Conservation (phyloP, 2,329 filamentous ascomycete species). For the Phaeosphaeria sp. region DNA sequence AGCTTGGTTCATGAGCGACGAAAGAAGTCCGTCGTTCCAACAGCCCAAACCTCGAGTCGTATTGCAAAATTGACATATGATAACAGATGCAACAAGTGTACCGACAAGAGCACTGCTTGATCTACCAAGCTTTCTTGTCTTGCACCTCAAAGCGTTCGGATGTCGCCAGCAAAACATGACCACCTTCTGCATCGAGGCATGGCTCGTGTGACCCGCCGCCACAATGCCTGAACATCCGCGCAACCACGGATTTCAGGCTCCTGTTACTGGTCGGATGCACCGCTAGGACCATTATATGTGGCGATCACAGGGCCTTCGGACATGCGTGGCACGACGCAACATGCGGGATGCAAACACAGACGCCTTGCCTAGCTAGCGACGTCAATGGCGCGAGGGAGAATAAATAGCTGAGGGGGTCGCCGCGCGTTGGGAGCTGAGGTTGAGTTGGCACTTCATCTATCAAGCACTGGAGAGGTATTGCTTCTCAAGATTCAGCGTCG, state of each 20-base stretch:
- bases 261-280: neutral
- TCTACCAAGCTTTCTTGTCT: too few relatives aligned
- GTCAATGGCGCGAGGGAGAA: neutral
- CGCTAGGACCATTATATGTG: neutral
- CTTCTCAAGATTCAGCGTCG: too few relatives aligned
- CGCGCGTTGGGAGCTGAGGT: neutral
- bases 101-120: too few relatives aligned
- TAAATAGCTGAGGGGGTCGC: neutral
- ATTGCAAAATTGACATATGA: too few relatives aligned
- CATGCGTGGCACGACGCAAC: neutral
- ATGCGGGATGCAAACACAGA: neutral
- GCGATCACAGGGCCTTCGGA: slow-evolving; percentile 1
- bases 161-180: neutral
- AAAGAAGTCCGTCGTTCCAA: too few relatives aligned
- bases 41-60: too few relatives aligned
- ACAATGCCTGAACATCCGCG: neutral
- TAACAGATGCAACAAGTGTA: too few relatives aligned
- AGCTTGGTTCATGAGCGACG: neutral
- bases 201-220: neutral
- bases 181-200: neutral
- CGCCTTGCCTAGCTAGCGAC: neutral
- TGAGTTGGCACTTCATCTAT: too few relatives aligned
- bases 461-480: too few relatives aligned
- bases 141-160: too few relatives aligned
- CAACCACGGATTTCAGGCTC: neutral